Evolutionary conservation across 768 basidiomycete genomes (phyloP), one percentile per base, ranked within the genome.

Genomic region (Dendrothele bispora): DNA sequence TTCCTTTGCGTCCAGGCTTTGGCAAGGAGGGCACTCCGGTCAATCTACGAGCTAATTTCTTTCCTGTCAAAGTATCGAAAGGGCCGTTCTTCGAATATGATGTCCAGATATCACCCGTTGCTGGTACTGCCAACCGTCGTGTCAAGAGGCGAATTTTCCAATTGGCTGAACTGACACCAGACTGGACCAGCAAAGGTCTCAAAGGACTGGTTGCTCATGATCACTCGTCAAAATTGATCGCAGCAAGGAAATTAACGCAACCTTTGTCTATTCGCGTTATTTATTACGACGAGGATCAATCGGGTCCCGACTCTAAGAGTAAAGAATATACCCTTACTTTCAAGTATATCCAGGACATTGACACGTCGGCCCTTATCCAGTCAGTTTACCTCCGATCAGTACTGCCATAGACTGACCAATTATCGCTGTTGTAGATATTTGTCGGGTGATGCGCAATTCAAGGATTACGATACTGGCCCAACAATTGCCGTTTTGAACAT

Each of bases 11-110:
- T 18, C 81, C 82, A 6, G 79, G 72, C 14, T 85, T 75, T 53
- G 84, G 85, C 1, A 79, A 68, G 1, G 53, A 52, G 1, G 84
- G 84, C 8, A 70, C 51, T 29, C 32, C 61, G 8, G 71, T 82
- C 56, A 75, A 69, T 36, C 61, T 88, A 14, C 74, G 87, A 6
- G 73, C 84, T 38, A 89, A 88, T 55, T 86, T 82, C 68, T 87
- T 87, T 62, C 73, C 83, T 0, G 69, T 88, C 22, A 70, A 68
- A 39, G 61, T 80, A 8, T 73, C 74, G 2, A 74, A 77, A 30
- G 71, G 68, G 0, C 63, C 73, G 2, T 55, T 83, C 7, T 81
- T 72, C 57, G 86, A 89, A 48, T 89, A 88, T 57, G 73, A 77
- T 48, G 75, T 87, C 14, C 57, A 73, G 2, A 79, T 86, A 26